Percentiles rank a stretch among this genome's conserved stretches.
Conservation (phyloP, 495 filamentous ascomycete genomes). For the Podospora australis region DNA sequence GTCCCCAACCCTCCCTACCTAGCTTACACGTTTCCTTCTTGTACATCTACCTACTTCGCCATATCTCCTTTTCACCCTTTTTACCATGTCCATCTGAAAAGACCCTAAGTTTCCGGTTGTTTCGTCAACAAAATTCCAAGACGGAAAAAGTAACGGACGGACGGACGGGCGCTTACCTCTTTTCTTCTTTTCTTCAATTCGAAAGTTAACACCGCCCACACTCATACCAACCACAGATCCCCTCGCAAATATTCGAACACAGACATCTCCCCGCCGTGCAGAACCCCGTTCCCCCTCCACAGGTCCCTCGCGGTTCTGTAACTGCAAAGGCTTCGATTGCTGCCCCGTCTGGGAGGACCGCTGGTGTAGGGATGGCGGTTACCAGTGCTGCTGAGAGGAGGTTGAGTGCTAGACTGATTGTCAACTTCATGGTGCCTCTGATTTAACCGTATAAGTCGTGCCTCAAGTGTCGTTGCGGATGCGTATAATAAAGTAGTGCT, state of each 20-base stretch:
- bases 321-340: not conserved
- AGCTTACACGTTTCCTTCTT: too few relatives aligned
- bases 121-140: too few relatives aligned
- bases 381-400: not conserved
- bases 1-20: too few relatives aligned
- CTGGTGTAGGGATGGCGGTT: not conserved
- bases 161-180: not conserved
- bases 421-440: not conserved
- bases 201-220: slow-evolving; percentile 8
- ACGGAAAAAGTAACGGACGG: not conserved
- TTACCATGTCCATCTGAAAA: too few relatives aligned
- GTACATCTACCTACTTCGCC: too few relatives aligned
- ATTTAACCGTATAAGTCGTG: too few relatives aligned
- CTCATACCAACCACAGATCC: slow-evolving; percentile 10
- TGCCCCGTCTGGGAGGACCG: not conserved
- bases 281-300: slow-evolving; percentile 9
- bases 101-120: not conserved
- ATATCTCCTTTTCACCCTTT: too few relatives aligned
- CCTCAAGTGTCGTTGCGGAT: too few relatives aligned
- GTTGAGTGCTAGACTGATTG: not conserved
- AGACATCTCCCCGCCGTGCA: slow-evolving; percentile 4
- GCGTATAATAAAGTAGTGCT: too few relatives aligned
- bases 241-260: slow-evolving; percentile 10
- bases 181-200: not conserved
- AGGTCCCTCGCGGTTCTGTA: not conserved